These are phyloP conservation scores for Vanderwaltozyma polyspora DNA, from an alignment of 805 yeast genomes.

Conservation along the genomic window DNA sequence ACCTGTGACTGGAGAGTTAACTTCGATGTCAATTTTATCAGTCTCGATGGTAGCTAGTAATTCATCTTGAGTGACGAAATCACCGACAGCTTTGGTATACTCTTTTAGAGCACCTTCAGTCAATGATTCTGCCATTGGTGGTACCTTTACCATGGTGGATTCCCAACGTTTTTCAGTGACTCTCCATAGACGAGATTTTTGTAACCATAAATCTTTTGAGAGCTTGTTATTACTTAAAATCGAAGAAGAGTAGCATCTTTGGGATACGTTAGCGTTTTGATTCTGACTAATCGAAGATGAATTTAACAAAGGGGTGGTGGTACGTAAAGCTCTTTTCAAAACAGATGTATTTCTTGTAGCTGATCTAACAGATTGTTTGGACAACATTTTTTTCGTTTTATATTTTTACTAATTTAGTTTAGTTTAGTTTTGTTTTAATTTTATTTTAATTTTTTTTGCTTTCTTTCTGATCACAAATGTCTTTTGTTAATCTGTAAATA, in stretches of 20 bases:
- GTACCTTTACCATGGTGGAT: conserved; percentile 66
- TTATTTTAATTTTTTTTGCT: not conserved
- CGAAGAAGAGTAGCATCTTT: too few species aligned
- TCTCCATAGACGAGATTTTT: not conserved
- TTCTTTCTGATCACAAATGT: not conserved
- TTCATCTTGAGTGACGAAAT: conserved; percentile 76
- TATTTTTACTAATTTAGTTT: too few species aligned
- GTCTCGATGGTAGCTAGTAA: conserved; percentile 94
- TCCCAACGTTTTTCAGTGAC: conserved; percentile 21
- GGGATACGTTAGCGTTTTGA: too few species aligned
- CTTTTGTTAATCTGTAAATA: not conserved
- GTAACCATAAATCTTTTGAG: not conserved
- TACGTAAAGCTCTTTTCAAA: too few species aligned
- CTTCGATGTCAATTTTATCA: conserved; percentile 95
- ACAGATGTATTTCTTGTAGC: too few species aligned
- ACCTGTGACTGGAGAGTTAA: conserved; percentile 88
- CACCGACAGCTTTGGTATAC: conserved; percentile 70
- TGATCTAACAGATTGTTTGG: too few species aligned
- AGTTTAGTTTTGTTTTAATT: too few species aligned
- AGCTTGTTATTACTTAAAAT: not conserved
- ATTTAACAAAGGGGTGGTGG: too few species aligned
- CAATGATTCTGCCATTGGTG: conserved; percentile 97
- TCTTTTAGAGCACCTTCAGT: conserved; percentile 88
- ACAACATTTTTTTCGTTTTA: too few species aligned
- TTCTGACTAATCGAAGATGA: too few species aligned